Evolutionary conservation across 2,329 filamentous ascomycete genomes (phyloP), one percentile per base, ranked within the genome.

Genomic region (Colletotrichum cereale): DNA sequence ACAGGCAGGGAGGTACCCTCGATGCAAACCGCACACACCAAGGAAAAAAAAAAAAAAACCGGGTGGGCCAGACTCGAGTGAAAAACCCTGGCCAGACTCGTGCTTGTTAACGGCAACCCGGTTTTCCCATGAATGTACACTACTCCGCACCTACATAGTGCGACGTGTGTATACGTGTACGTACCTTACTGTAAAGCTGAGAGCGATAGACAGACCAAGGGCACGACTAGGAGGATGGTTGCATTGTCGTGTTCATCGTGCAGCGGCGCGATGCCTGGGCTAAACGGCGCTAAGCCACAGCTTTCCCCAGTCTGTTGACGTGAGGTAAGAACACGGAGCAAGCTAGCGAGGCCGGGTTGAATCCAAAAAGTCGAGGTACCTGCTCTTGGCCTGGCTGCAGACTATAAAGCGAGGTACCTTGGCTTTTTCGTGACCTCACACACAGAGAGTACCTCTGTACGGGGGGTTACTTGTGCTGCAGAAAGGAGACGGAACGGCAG

Each of bases 281-380:
- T 72, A 53, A 64, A 53, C 58, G 60, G 66, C 69, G 69, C 69
- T 72, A 69, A 72, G 69, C 69, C 69, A 72, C 69, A 72, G 65
- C 65, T 64, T 69, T 64, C 65, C 69, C 69, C 66, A 48, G 69
- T 64, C 38, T 60, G 66, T 69, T 55, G 66, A 72, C 64, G 58
- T 72, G 58, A 71, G 58, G 61, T 55, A 44, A 61, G 60, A 62
- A 38, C 29, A 62, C 55, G 57, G 38, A 61, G 48, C 65, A 64
- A 53, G 50, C 62, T 65, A 47, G 29, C 40, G 52, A 57, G 42
- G 24, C n/a, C 34, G 24, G 38, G 42, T 24, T 36, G 48, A 40
- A 63, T 14, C 18, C 36, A 66, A 29, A 64, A 29, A 44, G 21
- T 21, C n/a, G 42, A 65, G 50, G 66, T 68, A 68, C 52, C 52